These are phyloP conservation scores for Arabidopsis arenosa DNA, from an alignment of 345 rosid species.

Conservation along the genomic window DNA sequence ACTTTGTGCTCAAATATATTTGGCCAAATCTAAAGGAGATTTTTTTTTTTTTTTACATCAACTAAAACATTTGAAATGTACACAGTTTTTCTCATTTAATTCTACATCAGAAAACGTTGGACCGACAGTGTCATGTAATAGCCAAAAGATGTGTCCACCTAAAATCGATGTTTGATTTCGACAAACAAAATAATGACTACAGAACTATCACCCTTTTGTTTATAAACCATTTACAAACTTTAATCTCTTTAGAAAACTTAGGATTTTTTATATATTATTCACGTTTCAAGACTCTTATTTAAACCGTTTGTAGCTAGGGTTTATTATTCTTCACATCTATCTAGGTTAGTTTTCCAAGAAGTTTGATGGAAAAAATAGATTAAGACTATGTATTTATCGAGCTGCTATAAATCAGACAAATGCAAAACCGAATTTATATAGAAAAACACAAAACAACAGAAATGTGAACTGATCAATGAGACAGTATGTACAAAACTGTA, in stretches of 20 bases:
- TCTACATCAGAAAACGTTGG: neutral
- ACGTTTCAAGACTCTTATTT: neutral
- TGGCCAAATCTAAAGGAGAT: neutral
- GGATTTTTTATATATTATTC: too few relatives aligned
- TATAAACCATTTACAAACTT: neutral
- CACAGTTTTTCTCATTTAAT: neutral
- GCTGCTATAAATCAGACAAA: neutral
- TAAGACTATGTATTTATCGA: neutral
- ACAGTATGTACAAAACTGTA: neutral
- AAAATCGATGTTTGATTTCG: conserved; percentile 1
- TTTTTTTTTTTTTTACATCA: neutral
- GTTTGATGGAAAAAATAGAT: neutral
- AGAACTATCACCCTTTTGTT: neutral
- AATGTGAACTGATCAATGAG: neutral
- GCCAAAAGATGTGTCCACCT: neutral
- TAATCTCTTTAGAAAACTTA: neutral
- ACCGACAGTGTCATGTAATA: neutral
- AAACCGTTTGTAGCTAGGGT: neutral
- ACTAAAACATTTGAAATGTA: neutral
- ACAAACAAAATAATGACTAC: neutral
- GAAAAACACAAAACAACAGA: neutral
- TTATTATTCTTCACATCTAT: neutral
- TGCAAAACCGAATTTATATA: neutral
- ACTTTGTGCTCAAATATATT: neutral
- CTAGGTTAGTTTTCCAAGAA: neutral